Evolutionary conservation across 2,329 filamentous ascomycete genomes (phyloP).

Genomic region (Penicillium sumatraense): DNA sequence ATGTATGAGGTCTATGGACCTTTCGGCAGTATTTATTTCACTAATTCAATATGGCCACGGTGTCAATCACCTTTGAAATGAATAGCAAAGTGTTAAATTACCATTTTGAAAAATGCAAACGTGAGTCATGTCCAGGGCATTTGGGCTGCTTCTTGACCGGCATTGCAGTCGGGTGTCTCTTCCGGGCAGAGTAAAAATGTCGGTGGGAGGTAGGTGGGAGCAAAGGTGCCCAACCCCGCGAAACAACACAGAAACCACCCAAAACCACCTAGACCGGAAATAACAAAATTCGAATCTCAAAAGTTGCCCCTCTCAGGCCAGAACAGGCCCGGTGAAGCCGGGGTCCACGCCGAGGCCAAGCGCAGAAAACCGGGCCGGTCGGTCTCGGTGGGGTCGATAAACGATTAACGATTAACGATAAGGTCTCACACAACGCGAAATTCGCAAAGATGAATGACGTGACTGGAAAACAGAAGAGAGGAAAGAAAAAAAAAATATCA

Average conservation of each 20-base stretch:
- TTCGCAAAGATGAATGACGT: background rate
- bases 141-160: background rate
- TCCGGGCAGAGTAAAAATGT: background rate
- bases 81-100: no score
- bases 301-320: background rate
- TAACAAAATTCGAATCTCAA: background rate
- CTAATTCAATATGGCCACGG: no score
- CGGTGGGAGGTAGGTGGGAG: background rate
- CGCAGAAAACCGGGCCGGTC: slow-evolving; percentile 26
- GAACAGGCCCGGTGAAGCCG: slow-evolving; percentile 1
- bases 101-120: no score
- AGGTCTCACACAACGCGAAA: slow-evolving; percentile 13
- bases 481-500: slow-evolving; percentile 2
- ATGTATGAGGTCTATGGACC: no score
- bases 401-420: no score
- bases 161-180: background rate
- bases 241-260: background rate
- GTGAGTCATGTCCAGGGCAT: background rate
- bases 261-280: background rate
- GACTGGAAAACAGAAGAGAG: background rate
- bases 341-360: slow-evolving; percentile 16
- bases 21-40: no score
- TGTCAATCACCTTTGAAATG: no score
- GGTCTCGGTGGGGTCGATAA: slow-evolving; percentile 9
- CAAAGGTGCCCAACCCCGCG: background rate